These are phyloP conservation scores for Houttuynia cordata DNA, from an alignment of 164 flowering plant species.

Conservation along the genomic window DNA sequence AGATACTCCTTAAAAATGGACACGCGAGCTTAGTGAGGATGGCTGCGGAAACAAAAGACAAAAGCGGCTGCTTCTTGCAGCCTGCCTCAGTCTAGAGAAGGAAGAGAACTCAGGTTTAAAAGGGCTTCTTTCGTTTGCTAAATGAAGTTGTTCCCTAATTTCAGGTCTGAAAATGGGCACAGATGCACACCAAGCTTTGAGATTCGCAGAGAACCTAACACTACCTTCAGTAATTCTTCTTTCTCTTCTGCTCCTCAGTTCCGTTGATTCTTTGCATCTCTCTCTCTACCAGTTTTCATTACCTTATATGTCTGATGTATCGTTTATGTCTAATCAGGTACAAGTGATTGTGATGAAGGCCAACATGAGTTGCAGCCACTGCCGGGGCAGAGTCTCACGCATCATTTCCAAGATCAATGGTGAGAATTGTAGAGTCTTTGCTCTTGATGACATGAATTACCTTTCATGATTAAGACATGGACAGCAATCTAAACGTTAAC, in stretches of 20 bases:
- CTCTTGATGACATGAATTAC: no score
- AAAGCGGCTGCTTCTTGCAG: no score
- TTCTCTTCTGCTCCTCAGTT: not conserved
- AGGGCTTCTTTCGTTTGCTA: not conserved
- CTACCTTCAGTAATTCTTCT: constrained; percentile 5
- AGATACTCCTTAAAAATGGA: no score
- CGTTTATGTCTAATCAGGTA: not conserved
- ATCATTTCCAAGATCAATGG: constrained; percentile 9
- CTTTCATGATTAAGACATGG: no score
- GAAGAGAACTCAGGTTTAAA: not conserved
- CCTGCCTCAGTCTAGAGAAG: no score
- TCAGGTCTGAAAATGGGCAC: constrained; percentile 1
- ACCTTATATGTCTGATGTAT: not conserved
- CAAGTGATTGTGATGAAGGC: constrained; percentile 11
- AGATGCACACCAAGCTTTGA: constrained; percentile 4
- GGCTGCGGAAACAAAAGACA: no score
- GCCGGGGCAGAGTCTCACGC: constrained; percentile 6
- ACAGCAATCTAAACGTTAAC: no score
- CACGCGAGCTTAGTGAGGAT: no score
- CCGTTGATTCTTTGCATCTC: not conserved
- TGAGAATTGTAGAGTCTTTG: no score
- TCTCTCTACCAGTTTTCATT: not conserved
- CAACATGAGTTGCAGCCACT: constrained; percentile 11
- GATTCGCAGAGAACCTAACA: constrained; percentile 6
- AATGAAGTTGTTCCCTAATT: not conserved